phyloP scores from a whole-genome alignment of 2,329 filamentous ascomycete species.

The Venturia carpophila region DNA sequence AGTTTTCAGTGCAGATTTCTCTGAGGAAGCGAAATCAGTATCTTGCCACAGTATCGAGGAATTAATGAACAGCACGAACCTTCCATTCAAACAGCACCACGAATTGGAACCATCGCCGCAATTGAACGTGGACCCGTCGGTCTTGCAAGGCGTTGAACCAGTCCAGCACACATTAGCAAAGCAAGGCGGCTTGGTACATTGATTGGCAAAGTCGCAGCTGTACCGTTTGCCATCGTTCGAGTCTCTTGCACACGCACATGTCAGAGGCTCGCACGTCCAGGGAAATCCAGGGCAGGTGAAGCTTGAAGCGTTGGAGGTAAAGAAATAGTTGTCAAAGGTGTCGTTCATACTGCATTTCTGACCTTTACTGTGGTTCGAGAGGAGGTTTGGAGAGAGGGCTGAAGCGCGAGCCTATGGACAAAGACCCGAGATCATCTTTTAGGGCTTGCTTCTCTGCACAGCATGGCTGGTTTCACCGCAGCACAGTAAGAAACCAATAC shows the following conservation, averaged over 20 bases:
- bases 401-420: neutral
- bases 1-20: neutral
- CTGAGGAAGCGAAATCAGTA: neutral
- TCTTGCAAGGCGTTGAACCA: neutral
- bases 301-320: neutral
- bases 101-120: neutral
- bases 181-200: neutral
- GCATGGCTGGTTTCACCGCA: neutral
- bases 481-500: neutral
- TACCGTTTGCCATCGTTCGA: neutral
- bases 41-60: neutral
- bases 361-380: neutral
- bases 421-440: neutral
- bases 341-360: neutral
- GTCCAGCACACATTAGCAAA: constrained; percentile 5
- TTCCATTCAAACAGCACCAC: neutral
- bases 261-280: neutral
- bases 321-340: neutral
- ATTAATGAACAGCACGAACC: neutral
- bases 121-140: neutral
- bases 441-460: neutral
- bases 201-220: constrained; percentile 1
- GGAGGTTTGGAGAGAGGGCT: neutral
- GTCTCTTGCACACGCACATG: neutral
- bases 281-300: neutral